Conservation (phyloP, 306 rosid species). For the Inga leiocalycina region DNA sequence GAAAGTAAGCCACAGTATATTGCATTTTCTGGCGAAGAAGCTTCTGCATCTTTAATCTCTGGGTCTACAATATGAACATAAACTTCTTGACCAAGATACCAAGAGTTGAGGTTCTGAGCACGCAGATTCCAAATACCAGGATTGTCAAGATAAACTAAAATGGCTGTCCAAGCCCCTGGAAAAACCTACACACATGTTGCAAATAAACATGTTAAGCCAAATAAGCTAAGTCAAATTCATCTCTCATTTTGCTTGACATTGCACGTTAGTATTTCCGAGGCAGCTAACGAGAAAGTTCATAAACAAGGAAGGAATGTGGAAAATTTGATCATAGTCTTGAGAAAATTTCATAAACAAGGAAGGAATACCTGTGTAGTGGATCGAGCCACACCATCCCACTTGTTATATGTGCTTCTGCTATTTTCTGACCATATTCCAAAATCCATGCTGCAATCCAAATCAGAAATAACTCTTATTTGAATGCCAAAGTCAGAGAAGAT, state of each 20-base stretch:
- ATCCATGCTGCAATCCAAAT: conserved; percentile 75
- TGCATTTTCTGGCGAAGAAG: conserved; percentile 64
- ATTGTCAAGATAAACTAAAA: conserved; percentile 82
- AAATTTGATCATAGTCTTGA: background rate
- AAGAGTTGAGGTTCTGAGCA: conserved; percentile 79
- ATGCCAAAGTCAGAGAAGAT: conserved; percentile 2
- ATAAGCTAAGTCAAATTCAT: conserved; percentile 2
- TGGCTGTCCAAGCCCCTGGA: conserved; percentile 97
- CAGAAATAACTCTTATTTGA: conserved; percentile 29
- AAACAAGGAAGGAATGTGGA: background rate
- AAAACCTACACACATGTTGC: conserved; percentile 59
- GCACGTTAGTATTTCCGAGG: background rate
- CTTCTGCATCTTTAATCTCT: conserved; percentile 56
- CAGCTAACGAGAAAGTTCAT: conserved; percentile 27
- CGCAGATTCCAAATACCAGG: conserved; percentile 96
- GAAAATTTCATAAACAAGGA: background rate
- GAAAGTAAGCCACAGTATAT: conserved; percentile 89
- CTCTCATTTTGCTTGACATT: conserved; percentile 18
- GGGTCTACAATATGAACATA: conserved; percentile 72
- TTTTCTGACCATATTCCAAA: conserved; percentile 84
- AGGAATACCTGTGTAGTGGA: conserved; percentile 68
- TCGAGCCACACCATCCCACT: conserved; percentile 89
- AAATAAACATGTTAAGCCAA: background rate
- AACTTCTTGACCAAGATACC: conserved; percentile 92
- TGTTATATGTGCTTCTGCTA: conserved; percentile 81